These are phyloP conservation scores for Podosphaera leucotricha DNA, from an alignment of 2,329 filamentous ascomycete genomes.

Conservation along the genomic window DNA sequence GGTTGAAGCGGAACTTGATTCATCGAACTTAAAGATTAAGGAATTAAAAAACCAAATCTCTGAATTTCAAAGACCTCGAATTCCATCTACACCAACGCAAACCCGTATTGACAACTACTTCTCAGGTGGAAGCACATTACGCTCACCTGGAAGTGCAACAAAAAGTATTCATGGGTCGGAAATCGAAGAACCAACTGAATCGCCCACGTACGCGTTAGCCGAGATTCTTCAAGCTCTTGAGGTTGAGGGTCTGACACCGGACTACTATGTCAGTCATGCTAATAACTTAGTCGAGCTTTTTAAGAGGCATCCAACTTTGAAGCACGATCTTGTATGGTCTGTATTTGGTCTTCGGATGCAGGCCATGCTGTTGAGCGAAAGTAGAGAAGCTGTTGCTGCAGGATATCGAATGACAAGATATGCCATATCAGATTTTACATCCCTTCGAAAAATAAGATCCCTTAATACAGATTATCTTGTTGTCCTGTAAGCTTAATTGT, in stretches of 20 bases:
- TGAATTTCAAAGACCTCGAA: constrained; percentile 30
- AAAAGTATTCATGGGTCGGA: constrained; percentile 34
- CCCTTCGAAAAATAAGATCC: constrained; percentile 64
- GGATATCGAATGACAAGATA: constrained; percentile 87
- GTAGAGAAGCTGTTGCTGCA: constrained; percentile 81
- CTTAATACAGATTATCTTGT: constrained; percentile 86
- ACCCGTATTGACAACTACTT: constrained; percentile 25
- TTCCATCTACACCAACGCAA: constrained; percentile 23
- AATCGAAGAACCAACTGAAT: constrained; percentile 49
- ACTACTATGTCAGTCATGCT: constrained; percentile 84
- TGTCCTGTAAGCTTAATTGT: constrained; percentile 30
- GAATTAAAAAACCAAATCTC: constrained; percentile 34
- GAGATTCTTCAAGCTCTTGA: constrained; percentile 83
- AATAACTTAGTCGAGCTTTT: constrained; percentile 94
- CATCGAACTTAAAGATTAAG: constrained; percentile 54
- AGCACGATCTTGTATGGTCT: constrained; percentile 91
- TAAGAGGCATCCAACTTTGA: constrained; percentile 73
- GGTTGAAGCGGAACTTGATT: constrained; percentile 73
- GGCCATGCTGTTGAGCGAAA: constrained; percentile 86
- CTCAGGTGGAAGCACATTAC: constrained; percentile 22
- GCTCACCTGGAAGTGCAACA: constrained; percentile 33
- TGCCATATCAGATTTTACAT: constrained; percentile 76
- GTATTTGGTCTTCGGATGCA: constrained; percentile 87
- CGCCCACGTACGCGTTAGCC: constrained; percentile 71
- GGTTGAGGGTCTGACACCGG: constrained; percentile 62